A percentile compares a stretch with the other conserved stretches of the same genome.
These are phyloP conservation scores for Sporobolus alterniflorus DNA, from an alignment of 202 grass and related monocot species.

Conservation along the genomic window DNA sequence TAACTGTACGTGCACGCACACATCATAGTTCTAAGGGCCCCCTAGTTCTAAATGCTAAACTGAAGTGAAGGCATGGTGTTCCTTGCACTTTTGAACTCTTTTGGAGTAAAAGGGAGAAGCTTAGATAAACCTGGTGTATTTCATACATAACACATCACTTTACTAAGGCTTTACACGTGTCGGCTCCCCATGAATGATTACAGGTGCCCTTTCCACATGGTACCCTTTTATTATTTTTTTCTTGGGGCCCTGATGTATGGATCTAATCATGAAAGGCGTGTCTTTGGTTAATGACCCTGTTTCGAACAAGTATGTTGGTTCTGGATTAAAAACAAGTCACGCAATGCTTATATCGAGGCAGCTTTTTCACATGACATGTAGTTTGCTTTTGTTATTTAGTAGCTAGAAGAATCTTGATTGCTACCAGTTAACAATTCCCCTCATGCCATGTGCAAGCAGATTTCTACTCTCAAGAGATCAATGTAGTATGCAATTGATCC, in stretches of 20 bases:
- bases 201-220: slow-evolving; percentile 51
- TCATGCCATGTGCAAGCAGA: slow-evolving; percentile 31
- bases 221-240: slow-evolving; percentile 17
- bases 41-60: background rate
- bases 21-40: background rate
- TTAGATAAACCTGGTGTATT: slow-evolving; percentile 24
- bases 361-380: slow-evolving; percentile 54
- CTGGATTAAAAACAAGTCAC: slow-evolving; percentile 3
- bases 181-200: slow-evolving; percentile 43
- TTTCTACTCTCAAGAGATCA: slow-evolving; percentile 8
- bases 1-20: no score
- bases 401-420: slow-evolving; percentile 36
- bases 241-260: slow-evolving; percentile 36
- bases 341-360: slow-evolving; percentile 21
- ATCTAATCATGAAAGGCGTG: slow-evolving; percentile 56
- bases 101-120: background rate
- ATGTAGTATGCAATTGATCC: background rate
- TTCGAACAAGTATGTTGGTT: slow-evolving; percentile 9
- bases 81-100: background rate
- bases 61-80: background rate
- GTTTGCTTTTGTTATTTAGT: slow-evolving; percentile 25
- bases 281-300: slow-evolving; percentile 28
- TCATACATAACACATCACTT: slow-evolving; percentile 12
- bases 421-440: slow-evolving; percentile 31
- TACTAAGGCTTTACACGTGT: slow-evolving; percentile 32